phyloP scores from a whole-genome alignment of 441 rosid species.

The Populus tomentosa region DNA sequence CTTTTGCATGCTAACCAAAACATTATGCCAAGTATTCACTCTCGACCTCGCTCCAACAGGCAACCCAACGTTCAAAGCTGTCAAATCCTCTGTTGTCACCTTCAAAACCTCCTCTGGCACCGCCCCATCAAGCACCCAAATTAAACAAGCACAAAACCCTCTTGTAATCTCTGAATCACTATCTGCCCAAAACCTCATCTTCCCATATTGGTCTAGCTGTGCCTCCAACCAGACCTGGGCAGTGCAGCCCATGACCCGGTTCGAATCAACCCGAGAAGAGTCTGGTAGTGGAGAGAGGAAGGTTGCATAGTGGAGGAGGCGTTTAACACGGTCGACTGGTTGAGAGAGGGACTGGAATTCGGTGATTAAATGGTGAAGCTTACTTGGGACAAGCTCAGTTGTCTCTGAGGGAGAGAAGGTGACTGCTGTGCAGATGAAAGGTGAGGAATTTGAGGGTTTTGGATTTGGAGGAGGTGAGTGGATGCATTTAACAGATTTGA shows the following conservation, averaged over 20 bases:
- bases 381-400: conserved; percentile 37
- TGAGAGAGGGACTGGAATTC: conserved; percentile 62
- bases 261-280: conserved; percentile 51
- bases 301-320: conserved; percentile 57
- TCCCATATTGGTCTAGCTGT: conserved; percentile 50
- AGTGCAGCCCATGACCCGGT: conserved; percentile 94
- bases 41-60: conserved; percentile 64
- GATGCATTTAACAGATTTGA: conserved; percentile 31
- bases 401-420: conserved; percentile 41
- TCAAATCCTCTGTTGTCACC: conserved; percentile 69
- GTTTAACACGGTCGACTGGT: conserved; percentile 61
- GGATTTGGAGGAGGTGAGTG: conserved; percentile 18
- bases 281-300: conserved; percentile 52
- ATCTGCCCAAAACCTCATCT: conserved; percentile 69
- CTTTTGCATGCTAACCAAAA: conserved; percentile 85
- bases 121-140: conserved; percentile 61
- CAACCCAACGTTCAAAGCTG: conserved; percentile 60
- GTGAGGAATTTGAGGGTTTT: conserved; percentile 10
- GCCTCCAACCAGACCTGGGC: conserved; percentile 87
- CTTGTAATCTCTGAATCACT: conserved; percentile 80
- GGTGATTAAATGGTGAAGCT: conserved; percentile 43
- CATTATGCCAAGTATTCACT: conserved; percentile 90
- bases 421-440: conserved; percentile 55
- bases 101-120: conserved; percentile 69
- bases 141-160: conserved; percentile 71